Percentiles rank a stretch among this genome's conserved stretches.
Evolutionary conservation across 1,139 yeast species (phyloP).

Genomic region (Yamadazyma conglobata): DNA sequence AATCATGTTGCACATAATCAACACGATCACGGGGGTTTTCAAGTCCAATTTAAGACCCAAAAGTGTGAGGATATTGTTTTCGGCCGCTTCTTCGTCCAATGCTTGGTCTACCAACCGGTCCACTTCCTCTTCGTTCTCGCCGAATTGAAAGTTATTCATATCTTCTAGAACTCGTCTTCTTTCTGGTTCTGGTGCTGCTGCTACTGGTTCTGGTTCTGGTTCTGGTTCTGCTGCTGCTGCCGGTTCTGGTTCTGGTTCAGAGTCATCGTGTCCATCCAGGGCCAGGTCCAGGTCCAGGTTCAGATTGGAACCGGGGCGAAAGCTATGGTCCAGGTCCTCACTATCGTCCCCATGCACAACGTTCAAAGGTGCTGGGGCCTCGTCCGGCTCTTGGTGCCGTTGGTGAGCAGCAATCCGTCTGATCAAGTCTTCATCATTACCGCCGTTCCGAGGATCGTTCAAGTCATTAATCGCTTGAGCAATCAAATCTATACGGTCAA

Average conservation of each 20-base stretch:
- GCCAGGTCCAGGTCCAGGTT: too few relatives aligned
- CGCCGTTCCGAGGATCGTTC: too few relatives aligned
- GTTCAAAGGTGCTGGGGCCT: too few relatives aligned
- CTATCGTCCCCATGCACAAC: too few relatives aligned
- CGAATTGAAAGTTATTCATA: background rate
- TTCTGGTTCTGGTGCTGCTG: background rate
- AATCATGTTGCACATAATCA: constrained; percentile 39
- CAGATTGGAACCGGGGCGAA: too few relatives aligned
- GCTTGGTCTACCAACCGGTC: constrained; percentile 13
- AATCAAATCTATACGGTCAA: constrained; percentile 26
- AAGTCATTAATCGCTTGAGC: constrained; percentile 32
- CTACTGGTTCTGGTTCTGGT: constrained; percentile 1
- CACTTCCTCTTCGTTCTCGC: constrained; percentile 9
- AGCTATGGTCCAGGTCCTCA: too few relatives aligned
- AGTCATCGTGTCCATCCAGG: background rate
- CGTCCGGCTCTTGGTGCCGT: constrained; percentile 1
- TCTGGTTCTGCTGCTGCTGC: constrained; percentile 6
- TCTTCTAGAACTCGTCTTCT: constrained; percentile 1
- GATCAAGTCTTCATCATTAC: too few relatives aligned
- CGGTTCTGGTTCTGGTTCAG: constrained; percentile 2
- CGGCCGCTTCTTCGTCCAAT: constrained; percentile 11
- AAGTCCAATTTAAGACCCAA: constrained; percentile 36
- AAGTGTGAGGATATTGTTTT: constrained; percentile 29
- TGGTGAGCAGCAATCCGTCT: too few relatives aligned
- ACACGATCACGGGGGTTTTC: constrained; percentile 34